These are phyloP conservation scores for Fusarium euwallaceae DNA, from an alignment of 2,329 filamentous ascomycete genomes.

Conservation along the genomic window DNA sequence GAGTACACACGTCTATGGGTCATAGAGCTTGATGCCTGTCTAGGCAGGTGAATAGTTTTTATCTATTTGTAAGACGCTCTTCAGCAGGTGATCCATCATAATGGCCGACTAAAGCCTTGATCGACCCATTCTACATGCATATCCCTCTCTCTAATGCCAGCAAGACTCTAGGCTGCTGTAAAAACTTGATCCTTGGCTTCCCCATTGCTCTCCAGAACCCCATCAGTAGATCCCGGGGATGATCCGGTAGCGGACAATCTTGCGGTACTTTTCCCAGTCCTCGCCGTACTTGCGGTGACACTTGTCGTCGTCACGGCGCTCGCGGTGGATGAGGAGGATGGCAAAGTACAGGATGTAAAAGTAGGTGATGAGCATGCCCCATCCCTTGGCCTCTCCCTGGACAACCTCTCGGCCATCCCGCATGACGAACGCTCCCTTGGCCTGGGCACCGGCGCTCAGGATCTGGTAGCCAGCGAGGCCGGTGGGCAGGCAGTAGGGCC, in stretches of 20 bases:
- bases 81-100: conserved; percentile 4
- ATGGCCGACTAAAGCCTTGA: neutral
- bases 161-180: neutral
- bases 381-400: conserved; percentile 80
- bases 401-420: conserved; percentile 74
- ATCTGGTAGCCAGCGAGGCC: conserved; percentile 86
- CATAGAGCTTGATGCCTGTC: conserved; percentile 25
- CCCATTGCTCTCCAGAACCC: conserved; percentile 4
- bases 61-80: conserved; percentile 1
- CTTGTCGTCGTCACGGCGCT: conserved; percentile 90
- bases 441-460: conserved; percentile 65
- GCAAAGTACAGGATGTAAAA: conserved; percentile 96
- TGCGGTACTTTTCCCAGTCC: conserved; percentile 92
- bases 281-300: conserved; percentile 91
- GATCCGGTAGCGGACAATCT: conserved; percentile 84
- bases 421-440: conserved; percentile 68
- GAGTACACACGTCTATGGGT: conserved; percentile 11
- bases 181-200: neutral
- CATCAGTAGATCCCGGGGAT: conserved; percentile 84
- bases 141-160: conserved; percentile 3
- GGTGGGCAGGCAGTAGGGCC: conserved; percentile 90
- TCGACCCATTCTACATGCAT: conserved; percentile 17
- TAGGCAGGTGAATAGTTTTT: conserved; percentile 26
- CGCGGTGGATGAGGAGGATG: conserved; percentile 86
- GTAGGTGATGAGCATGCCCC: conserved; percentile 90